A percentile compares a stretch with the other conserved stretches of the same genome.
Conservation (phyloP, 768 basidiomycete genomes). For the Saitozyma sp. region DNA sequence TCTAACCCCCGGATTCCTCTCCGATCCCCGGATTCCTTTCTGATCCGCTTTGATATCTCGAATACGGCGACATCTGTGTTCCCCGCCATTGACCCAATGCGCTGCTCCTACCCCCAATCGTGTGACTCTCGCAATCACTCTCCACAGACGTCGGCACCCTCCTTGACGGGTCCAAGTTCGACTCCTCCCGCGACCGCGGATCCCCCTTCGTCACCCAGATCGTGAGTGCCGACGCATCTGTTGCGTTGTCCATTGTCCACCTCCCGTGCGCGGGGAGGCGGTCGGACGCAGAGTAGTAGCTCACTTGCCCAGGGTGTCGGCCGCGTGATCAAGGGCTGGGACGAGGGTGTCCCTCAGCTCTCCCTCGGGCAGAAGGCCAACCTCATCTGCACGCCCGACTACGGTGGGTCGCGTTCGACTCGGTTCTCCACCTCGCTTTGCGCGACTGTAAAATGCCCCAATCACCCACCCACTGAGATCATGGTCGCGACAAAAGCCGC, state of each 20-base stretch:
- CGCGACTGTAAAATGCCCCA: not conserved
- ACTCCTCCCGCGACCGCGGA: slow-evolving; percentile 50
- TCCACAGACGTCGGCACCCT: slow-evolving; percentile 51
- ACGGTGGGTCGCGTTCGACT: slow-evolving; percentile 30
- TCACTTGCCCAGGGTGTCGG: slow-evolving; percentile 31
- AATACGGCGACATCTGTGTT: not conserved
- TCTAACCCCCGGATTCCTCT: not conserved
- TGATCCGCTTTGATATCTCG: not conserved
- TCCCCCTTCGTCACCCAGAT: slow-evolving; percentile 49
- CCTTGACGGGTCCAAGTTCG: slow-evolving; percentile 52
- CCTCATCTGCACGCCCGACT: slow-evolving; percentile 53
- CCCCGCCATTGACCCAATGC: not conserved
- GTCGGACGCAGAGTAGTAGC: not conserved
- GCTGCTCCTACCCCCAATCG: not conserved
- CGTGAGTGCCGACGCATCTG: slow-evolving; percentile 1
- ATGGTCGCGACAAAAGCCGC: too few species aligned
- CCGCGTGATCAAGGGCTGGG: slow-evolving; percentile 52
- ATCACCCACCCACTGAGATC: too few species aligned
- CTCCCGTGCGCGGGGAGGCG: too few species aligned
- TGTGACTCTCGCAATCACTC: not conserved
- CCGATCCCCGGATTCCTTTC: not conserved
- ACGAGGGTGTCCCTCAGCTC: slow-evolving; percentile 52
- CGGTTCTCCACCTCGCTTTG: not conserved
- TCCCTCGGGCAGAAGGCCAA: slow-evolving; percentile 53
- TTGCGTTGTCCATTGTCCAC: too few species aligned